phyloP scores from a whole-genome alignment of 305 asterid genomes.

The Solanum hybrid region DNA sequence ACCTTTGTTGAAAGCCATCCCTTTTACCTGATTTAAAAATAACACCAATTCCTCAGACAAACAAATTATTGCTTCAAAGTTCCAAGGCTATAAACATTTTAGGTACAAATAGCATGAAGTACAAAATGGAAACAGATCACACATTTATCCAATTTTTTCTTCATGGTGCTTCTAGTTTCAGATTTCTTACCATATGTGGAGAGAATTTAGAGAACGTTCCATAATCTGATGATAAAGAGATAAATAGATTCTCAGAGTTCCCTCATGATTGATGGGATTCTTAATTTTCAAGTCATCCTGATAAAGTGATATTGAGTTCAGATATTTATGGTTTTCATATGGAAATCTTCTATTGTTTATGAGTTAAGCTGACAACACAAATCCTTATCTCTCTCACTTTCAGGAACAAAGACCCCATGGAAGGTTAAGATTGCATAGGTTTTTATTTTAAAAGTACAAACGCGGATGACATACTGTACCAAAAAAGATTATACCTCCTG shows the following conservation, averaged over 20 bases:
- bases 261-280: neutral
- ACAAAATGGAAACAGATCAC: neutral
- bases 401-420: neutral
- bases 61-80: neutral
- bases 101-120: neutral
- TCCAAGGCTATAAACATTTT: neutral
- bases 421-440: neutral
- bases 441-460: neutral
- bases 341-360: neutral
- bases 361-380: neutral
- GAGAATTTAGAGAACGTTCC: neutral
- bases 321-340: neutral
- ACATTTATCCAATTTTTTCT: neutral
- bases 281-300: neutral
- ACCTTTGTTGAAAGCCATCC: slow-evolving; percentile 92
- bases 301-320: neutral
- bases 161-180: neutral
- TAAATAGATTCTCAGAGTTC: neutral
- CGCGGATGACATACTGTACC: neutral
- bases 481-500: neutral
- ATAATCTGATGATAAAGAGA: neutral
- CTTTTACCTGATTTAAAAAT: slow-evolving; percentile 57
- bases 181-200: neutral
- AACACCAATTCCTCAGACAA: neutral
- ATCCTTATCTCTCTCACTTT: neutral